Evolutionary conservation across 1,284 basidiomycete species (phyloP), one percentile per base, ranked within the genome.

Genomic region (Ceratorhiza oryzae-sativae): DNA sequence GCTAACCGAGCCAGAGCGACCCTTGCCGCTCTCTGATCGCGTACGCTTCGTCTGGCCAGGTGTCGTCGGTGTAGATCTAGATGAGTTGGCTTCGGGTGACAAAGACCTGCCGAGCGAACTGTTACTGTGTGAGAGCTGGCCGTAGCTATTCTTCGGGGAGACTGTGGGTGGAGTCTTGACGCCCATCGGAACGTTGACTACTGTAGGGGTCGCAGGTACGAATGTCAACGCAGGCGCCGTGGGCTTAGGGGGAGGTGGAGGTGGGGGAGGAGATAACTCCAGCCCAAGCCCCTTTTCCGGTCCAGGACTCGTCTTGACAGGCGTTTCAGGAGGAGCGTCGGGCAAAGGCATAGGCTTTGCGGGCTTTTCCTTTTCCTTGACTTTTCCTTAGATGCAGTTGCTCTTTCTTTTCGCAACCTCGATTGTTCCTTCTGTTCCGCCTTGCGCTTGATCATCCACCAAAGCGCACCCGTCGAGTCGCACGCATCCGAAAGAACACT

Each of bases 391-490:
- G 53, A 20, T 20, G 27, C 23, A 9, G 42, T 18, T 75, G 76
- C 72, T 25, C 51, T 72, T 46, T 71, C 71, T 71, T 73, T 60
- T 76, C 32, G 75, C n/a, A 74, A 71, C 8, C 79, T 76, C 23
- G 81, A 78, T n/a, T 80, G 39, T 13, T 84, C 82, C 72, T 85
- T 87, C 77, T 87, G 89, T 79, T 93, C 90, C 9, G 89, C 85
- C 77, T 90, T 92, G 76, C 90, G 87, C 77, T 92, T 89, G 61
- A 99, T 82, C 85, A 98, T 93, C 97, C 97, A 99, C 97, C 97
- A 99, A 12, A 94, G 82, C 0, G 96, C 94, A 10, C 95, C 92
- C 5, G 92, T 88, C 0, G 93, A 86, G 80, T 99, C 97, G 78
- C 97, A 99, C 0, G 97, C 97, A 80, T 98, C 88, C 30, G 87